Evolutionary conservation across 225 moss, liverwort and hornwort species (phyloP), one percentile per base, ranked within the genome.

Genomic region (Physcomitrellopsis africana): DNA sequence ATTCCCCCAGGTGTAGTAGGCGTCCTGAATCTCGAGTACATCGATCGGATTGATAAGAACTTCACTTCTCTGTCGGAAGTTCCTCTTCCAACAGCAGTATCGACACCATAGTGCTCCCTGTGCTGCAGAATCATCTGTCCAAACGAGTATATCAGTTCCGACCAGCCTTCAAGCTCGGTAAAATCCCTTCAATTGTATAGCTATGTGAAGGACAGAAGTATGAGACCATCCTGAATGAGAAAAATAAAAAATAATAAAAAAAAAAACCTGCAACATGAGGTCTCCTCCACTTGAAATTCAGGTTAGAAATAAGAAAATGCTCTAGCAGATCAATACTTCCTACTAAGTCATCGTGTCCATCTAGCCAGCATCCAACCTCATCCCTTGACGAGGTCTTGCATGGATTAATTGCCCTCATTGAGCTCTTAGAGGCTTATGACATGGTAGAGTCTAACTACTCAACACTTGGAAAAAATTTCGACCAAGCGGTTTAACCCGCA

Each of bases 381-480:
- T 60, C 51, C 61, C 32, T 60, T 10, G 17, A 57, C 17, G 65
- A 65, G 49, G 48, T 26, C 62, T 62, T 24, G 57, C 51, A 72
- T 62, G 20, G 10, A 61, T 20, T 45, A 27, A 23, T 65, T 51
- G 42, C 51, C 24, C 60, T 43, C 67, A 26, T 37, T 47, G 24
- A 72, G 46, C 56, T 71, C 72, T 48, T 55, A 54, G 47, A 14
- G 69, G 56, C 62, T 58, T 44, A 65, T 18, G 11, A 64, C 60
- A 18, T 56, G n/a, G 41, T 55, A 75, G 51, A 58, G 68, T 19
- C 47, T 57, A 56, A 73, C 41, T 49, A 57, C 64, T 16, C 42
- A 54, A 80, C 49, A 73, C 70, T 63, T 60, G 60, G 67, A 73
- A 73, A 27, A 1, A 29, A 53, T 44, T 43, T 70, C 63, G 63